phyloP scores from a whole-genome alignment of 768 basidiomycete species.

The Artomyces pyxidatus region DNA sequence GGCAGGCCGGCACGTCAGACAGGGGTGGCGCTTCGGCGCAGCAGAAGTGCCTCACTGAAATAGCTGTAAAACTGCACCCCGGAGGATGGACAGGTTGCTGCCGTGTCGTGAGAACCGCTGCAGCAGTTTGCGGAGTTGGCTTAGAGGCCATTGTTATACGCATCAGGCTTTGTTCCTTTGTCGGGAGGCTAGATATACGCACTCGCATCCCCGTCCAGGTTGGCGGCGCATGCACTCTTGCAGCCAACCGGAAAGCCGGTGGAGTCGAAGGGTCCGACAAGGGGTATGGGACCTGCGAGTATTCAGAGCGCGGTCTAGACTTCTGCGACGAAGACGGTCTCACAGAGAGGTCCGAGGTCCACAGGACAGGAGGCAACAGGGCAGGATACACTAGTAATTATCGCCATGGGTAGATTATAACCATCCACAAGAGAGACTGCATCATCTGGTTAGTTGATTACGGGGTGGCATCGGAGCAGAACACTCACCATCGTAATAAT shows the following conservation, averaged over 20 bases:
- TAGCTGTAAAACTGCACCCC: slow-evolving; percentile 17
- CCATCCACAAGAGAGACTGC: slow-evolving; percentile 61
- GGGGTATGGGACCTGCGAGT: slow-evolving; percentile 35
- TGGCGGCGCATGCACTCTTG: slow-evolving; percentile 45
- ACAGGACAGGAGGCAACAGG: slow-evolving; percentile 48
- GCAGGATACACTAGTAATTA: slow-evolving; percentile 50
- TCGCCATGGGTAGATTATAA: slow-evolving; percentile 49
- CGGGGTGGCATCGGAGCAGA: slow-evolving; percentile 4
- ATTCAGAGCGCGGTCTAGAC: not conserved
- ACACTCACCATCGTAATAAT: slow-evolving; percentile 51
- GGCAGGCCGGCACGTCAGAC: not conserved
- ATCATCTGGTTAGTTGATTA: not conserved
- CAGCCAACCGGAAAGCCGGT: slow-evolving; percentile 53
- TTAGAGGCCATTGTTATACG: no score
- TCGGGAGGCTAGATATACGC: not conserved
- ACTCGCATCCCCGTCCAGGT: slow-evolving; percentile 28
- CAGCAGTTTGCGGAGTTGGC: slow-evolving; percentile 33
- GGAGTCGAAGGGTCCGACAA: slow-evolving; percentile 46
- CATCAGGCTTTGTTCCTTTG: slow-evolving; percentile 24
- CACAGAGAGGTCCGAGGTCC: slow-evolving; percentile 18
- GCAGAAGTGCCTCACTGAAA: slow-evolving; percentile 2
- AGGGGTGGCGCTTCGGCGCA: not conserved
- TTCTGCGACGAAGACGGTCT: no score
- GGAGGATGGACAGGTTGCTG: slow-evolving; percentile 28
- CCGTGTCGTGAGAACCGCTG: slow-evolving; percentile 23